Evolutionary conservation across 805 yeast species (phyloP), one percentile per base, ranked within the genome.

Genomic region (Torulaspora microellipsoides): DNA sequence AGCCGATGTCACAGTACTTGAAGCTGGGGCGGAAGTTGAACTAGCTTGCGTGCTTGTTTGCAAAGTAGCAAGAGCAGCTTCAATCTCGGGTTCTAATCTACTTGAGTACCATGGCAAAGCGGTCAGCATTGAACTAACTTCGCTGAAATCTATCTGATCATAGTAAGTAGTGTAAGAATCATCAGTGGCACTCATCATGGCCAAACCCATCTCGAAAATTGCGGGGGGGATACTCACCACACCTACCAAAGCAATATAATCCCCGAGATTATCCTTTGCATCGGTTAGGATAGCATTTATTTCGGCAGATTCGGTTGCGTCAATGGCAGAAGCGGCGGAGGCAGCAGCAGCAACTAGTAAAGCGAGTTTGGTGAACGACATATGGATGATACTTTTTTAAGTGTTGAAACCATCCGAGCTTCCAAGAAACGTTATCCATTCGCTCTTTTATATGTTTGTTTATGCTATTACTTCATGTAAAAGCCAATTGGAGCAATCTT

Each of bases 61-160:
- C 32, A 42, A 8, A n/a, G 40, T 30, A 11, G 40, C 40, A 32
- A 52, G 30, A 43, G 50, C 54, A 35, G 54, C 43, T 8, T 48
- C 36, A 27, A 56, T 46, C 25, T 40, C 52, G 31, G 61, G 51
- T 14, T 44, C 47, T 32, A 62, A 40, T 52, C 66, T 60, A 25
- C 59, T 43, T 17, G 60, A 48, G 51, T 60, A 66, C 69, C 69
- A 66, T 54, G 70, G 68, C 32, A 66, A 47, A 25, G 56, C 62
- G 12, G 64, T 51, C 41, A 66, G 56, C 42, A 60, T 56, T 6
- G 65, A 43, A 28, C 60, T 54, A 31, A 65, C 65, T 30, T 56
- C 55, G 43, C 42, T 41, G 45, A 59, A 53, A 51, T 66, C 60
- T 38, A 67, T 54, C 40, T 49, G 48, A 15, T 49, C 15, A 51